Evolutionary conservation across 1,284 basidiomycete genomes (phyloP), one percentile per base, ranked within the genome.

Genomic region (Ceratobasidium sp.): DNA sequence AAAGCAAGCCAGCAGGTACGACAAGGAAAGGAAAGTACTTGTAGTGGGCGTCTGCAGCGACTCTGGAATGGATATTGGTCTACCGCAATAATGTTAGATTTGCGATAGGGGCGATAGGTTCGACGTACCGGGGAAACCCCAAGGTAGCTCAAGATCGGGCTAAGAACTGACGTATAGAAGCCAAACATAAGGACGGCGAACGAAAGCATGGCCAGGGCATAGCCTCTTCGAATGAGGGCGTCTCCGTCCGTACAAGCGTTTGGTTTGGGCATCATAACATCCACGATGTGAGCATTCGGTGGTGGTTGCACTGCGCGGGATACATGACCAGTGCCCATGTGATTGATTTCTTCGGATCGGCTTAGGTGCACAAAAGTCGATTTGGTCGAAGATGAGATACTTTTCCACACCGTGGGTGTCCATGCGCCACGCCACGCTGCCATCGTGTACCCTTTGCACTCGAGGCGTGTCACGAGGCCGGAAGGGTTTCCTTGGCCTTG

Each of bases 21-120:
- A 95, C 81, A 47, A 96, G 79, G 13, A 94, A 79, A 13, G 82
- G 75, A 73, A 95, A 86, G 78, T 95, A 96, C 79, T 95, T 95
- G 85, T 95, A 95, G 76, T 95, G 91, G 16, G 80, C 84, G 78
- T 95, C 93, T 27, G 77, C 75, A 2, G 84, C 85, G 6, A 93
- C 78, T 50, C 77, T 74, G 75, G 85, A 69, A 91, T 79, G 41
- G 85, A 56, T 89, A 91, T 76, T 29, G 33, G 54, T 53, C 58
- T 62, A 39, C 36, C 53, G 1, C 5, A 58, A 68, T 73, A 14
- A 16, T 54, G 47, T 46, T 25, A 21, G 23, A 29, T 46, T 46
- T 14, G 19, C 25, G 23, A 21, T 57, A 29, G 36, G 36, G 54
- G 14, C 36, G 14, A 25, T 2, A 13, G 16, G 23, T 41, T 14